Base-by-base conservation (phyloP, 2,329 filamentous ascomycete species). In the Apiospora rasikravindrae region DNA sequence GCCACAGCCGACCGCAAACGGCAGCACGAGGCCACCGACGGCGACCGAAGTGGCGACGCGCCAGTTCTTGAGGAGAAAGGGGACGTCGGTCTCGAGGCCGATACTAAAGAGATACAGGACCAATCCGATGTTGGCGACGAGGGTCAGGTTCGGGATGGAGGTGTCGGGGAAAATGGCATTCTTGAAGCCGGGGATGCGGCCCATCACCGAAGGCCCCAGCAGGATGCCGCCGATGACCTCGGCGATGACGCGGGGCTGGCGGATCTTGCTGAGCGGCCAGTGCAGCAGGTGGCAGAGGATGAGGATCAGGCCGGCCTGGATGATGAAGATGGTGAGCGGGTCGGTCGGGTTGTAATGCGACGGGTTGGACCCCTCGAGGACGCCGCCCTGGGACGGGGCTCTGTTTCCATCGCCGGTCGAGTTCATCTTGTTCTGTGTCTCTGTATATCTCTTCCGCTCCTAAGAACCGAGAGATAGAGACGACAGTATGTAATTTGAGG, bases 191-290 rank as follows among this genome's bases (percentile, higher is more conserved):
- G 92, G 92, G 42, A 94, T 92, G 45, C 91, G 89, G 73, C 92
- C 91, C 85, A 94, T 88, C 22, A 94, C 91, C 0, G 92, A 94
- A 0, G 93, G 93, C 16, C 93, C 92, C 1, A 95, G 84, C 49
- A 95, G 80, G 75, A 95, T 92, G 68, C 93, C 93, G 42, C 91
- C 92, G 71, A 94, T 90, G 72, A 95, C 92, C 84, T 94, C 93
- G 64, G 92, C 91, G 75, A 95, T 94, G 73, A 95, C 93, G 71
- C 91, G 88, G 73, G 93, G 93, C 78, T 95, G 93, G 73, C 91
- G 89, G 51, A 94, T 84, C 75, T 89, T 90, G 71, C 91, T 92
- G 4, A 94, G 86, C 53, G 92, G 93, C 80, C 88, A 93, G 79
- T 94, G 92, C 51, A 95, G 86, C 61, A 93, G 81, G 61, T 92